Evolutionary conservation across 352 stramenopile species (phyloP), one percentile per base, ranked within the genome.

Genomic region (Thalassiosira oceanica): DNA sequence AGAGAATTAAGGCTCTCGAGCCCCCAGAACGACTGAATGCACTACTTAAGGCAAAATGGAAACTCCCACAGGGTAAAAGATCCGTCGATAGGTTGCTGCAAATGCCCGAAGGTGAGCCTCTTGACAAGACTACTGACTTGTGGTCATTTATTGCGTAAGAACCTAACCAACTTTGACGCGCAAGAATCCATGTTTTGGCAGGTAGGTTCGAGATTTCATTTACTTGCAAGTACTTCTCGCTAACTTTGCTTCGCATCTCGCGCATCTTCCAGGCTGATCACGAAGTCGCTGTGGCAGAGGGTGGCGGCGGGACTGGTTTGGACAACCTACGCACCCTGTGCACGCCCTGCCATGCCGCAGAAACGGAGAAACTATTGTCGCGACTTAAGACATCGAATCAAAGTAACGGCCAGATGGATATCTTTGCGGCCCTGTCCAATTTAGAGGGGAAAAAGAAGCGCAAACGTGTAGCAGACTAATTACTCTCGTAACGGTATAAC

Each of bases 301-400:
- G 86, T 41, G 86, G 86, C 15, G 86, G 86, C 21, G 51, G 53
- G 29, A 76, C 56, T 52, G 68, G 74, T 45, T 36, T 91, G 6
- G 63, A 86, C 20, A 93, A 93, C 65, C 75, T 90, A 18, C 50
- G 83, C 28, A 92, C 84, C 8, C 77, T 93, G 5, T 93, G 86
- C 56, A 78, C 56, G 3, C 73, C 84, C 11, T 92, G 86, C 50
- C 86, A 92, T 67, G 21, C 48, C 39, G 27, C 29, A 15, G 80
- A 85, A 61, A 90, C 83, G 21, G 62, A 58, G 18, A 63, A 58
- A 29, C 64, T 90, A 8, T 28, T 55, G n/a, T 33, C 42, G 18
- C 52, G 77, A 26, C 46, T 80, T 13, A 76, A 77, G 20, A 58
- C 31, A 13, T 7, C 52, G 13, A 27, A 60, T n/a, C 10, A 63